phyloP scores from a whole-genome alignment of 1,139 yeast species.

The Blastobotrys arbuscula region DNA sequence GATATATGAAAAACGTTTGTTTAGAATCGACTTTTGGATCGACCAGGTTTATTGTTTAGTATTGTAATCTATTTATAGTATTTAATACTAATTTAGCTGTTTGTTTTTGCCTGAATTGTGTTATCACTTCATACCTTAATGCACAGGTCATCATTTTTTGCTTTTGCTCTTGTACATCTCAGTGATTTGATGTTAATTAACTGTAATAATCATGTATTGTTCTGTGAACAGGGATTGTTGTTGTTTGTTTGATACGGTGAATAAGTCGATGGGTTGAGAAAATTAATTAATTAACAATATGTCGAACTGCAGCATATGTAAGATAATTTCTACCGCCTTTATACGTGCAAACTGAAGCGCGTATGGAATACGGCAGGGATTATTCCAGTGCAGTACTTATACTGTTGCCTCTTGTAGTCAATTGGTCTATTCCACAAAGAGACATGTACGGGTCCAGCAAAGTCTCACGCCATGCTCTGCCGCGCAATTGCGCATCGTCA shows the following conservation, averaged over 20 bases:
- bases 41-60: background rate
- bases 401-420: background rate
- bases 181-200: too few relatives aligned
- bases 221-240: too few relatives aligned
- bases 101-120: too few relatives aligned
- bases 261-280: too few relatives aligned
- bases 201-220: too few relatives aligned
- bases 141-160: background rate
- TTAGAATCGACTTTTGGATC: background rate
- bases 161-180: background rate
- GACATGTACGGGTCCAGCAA: background rate
- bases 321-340: background rate
- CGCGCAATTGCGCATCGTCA: too few relatives aligned
- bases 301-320: too few relatives aligned
- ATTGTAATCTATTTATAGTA: background rate
- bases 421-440: background rate
- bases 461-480: background rate
- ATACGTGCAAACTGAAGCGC: background rate
- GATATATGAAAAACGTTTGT: background rate
- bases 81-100: too few relatives aligned
- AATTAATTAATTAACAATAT: too few relatives aligned
- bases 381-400: background rate
- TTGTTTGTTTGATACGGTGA: too few relatives aligned
- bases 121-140: too few relatives aligned
- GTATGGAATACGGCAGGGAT: background rate